Base-by-base conservation (phyloP, 2,329 filamentous ascomycete species). In the Chlorencoelia australis region DNA sequence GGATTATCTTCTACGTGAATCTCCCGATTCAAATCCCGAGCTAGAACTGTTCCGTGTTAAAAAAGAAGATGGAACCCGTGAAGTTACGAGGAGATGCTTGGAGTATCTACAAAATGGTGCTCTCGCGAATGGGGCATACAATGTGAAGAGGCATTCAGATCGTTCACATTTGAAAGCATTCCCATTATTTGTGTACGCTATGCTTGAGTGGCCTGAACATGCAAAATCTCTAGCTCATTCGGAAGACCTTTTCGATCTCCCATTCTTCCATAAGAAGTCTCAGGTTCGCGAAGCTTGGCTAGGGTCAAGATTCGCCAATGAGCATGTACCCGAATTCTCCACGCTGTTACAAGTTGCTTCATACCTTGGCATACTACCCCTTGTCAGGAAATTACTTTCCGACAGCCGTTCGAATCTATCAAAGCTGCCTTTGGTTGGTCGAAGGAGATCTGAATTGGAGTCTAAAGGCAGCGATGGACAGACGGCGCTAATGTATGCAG, bases 1-100 rank as follows among this genome's bases (percentile, higher is more conserved):
- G 30, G 53, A 58, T 18, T 57, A 55, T 24, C 21, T 24, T 24
- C 21, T 24, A 7, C 21, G 21, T 11, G 21, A 24, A 7, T 24
- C 21, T 11, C 21, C 7, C 11, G 21, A 24, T 24, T 11, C 21
- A 24, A 24, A 24, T 24, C 21, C 21, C 21, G 21, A 24, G 21
- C 11, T 24, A 11, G 21, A 24, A 11, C 7, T 11, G 7, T 24
- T 24, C 21, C 21, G 21, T 24, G 11, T 24, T 11, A 24, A 24
- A 11, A 24, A 24, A 24, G 7, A 24, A 7, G 7, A 7, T 24
- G 21, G 21, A 11, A 24, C 7, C 11, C 21, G 7, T 24, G 21
- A 24, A 24, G 11, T 24, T 24, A 11, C 21, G 11, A 7, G 21
- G 11, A 24, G 11, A 11, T 24, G 21, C 11, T 24, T 24, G 7